Evolutionary conservation across 495 filamentous ascomycete genomes (phyloP).

Genomic region (Aspergillus avenaceus): DNA sequence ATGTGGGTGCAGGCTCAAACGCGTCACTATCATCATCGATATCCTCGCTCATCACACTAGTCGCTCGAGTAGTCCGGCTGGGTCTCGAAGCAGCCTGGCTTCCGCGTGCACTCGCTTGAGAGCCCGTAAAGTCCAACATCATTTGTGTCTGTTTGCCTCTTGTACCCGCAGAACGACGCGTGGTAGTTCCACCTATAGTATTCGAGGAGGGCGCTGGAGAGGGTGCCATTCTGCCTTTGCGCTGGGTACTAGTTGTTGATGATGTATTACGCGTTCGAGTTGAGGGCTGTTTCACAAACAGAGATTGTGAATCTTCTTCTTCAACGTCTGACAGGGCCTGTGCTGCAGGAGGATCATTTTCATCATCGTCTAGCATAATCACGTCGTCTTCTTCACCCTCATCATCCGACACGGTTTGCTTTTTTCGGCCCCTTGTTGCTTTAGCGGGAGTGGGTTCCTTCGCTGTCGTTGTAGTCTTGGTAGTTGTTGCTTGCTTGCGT

Average conservation of each 20-base stretch:
- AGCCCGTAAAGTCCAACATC: conserved; percentile 66
- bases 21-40: conserved; percentile 78
- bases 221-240: conserved; percentile 31
- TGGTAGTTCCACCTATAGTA: conserved; percentile 35
- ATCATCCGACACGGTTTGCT: conserved; percentile 51
- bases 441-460: conserved; percentile 37
- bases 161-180: conserved; percentile 23
- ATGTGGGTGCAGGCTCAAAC: conserved; percentile 58
- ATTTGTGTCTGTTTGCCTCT: conserved; percentile 53
- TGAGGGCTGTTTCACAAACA: conserved; percentile 52
- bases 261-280: conserved; percentile 27
- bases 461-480: conserved; percentile 33
- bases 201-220: conserved; percentile 43
- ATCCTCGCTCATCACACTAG: conserved; percentile 42
- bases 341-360: conserved; percentile 51
- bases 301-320: conserved; percentile 43
- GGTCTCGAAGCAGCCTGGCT: conserved; percentile 23
- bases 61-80: conserved; percentile 36
- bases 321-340: conserved; percentile 24
- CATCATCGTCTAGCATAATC: conserved; percentile 56
- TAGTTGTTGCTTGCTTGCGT: conserved; percentile 37
- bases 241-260: conserved; percentile 25
- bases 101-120: conserved; percentile 39
- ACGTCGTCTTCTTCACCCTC: conserved; percentile 59
- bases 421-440: conserved; percentile 29